Evolutionary conservation across 2,329 filamentous ascomycete species (phyloP).

Genomic region (Pseudocercospora eumusae): DNA sequence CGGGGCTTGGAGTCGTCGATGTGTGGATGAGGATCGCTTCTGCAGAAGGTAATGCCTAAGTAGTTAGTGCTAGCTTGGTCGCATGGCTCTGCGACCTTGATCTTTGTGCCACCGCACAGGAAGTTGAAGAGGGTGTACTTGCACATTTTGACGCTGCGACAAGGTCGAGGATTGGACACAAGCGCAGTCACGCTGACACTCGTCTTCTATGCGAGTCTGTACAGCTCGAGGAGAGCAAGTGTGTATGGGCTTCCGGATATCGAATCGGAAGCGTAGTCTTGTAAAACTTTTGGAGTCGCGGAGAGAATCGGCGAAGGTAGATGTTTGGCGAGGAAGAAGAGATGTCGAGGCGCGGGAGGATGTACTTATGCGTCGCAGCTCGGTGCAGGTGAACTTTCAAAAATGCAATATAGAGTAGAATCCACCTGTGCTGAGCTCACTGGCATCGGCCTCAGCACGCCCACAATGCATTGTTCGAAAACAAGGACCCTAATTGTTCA

Average conservation of each 20-base stretch:
- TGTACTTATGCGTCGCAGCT: no score
- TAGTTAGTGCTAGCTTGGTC: conserved; percentile 10
- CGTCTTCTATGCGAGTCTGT: neutral
- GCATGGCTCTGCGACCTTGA: conserved; percentile 22
- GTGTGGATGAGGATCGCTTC: conserved; percentile 11
- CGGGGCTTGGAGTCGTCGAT: conserved; percentile 13
- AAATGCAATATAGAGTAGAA: no score
- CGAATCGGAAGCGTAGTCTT: no score
- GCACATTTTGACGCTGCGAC: conserved; percentile 18
- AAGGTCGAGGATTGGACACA: neutral
- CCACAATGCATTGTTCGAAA: no score
- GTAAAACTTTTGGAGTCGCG: no score
- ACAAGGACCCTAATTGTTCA: no score
- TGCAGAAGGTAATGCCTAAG: conserved; percentile 19
- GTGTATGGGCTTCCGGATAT: neutral
- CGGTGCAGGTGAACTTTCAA: no score
- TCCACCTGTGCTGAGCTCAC: no score
- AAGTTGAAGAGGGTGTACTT: conserved; percentile 23
- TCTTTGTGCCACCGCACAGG: conserved; percentile 21
- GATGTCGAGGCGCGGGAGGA: no score
- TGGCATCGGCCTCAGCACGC: no score
- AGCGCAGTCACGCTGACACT: neutral
- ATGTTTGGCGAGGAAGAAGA: no score
- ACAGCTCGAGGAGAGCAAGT: neutral
- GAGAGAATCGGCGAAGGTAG: no score